Evolutionary conservation across 1,284 basidiomycete species (phyloP).

Genomic region (Nidula niveotomentosa): DNA sequence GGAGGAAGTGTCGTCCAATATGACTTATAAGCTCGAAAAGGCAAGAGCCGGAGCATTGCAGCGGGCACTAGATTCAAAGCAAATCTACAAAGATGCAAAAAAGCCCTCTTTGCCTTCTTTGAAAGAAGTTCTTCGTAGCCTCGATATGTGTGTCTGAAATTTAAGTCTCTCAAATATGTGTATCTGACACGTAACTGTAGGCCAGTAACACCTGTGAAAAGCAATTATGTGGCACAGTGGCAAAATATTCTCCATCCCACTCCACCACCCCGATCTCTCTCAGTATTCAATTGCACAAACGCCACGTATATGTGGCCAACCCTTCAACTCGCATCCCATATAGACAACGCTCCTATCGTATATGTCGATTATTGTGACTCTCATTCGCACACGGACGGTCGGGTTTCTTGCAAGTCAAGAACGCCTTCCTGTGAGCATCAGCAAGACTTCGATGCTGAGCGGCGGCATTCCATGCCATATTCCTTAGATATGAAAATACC

Average conservation of each 20-base stretch:
- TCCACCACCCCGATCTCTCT: constrained; percentile 15
- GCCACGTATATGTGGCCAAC: constrained; percentile 37
- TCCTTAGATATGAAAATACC: too few species aligned
- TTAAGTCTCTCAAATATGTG: not conserved
- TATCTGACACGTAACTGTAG: not conserved
- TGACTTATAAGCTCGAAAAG: too few species aligned
- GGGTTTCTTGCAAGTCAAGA: not conserved
- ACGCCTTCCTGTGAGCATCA: not conserved
- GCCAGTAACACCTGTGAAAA: not conserved
- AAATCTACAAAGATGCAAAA: not conserved
- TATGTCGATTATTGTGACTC: constrained; percentile 12
- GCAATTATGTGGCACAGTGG: not conserved
- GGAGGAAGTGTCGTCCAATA: too few species aligned
- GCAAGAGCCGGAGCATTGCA: not conserved
- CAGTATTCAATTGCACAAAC: constrained; percentile 28
- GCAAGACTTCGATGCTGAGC: too few species aligned
- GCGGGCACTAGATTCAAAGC: not conserved
- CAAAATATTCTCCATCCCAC: constrained; percentile 2
- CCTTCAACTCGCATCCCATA: constrained; percentile 27
- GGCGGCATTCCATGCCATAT: too few species aligned
- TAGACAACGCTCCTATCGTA: constrained; percentile 15
- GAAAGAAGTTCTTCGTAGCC: constrained; percentile 5
- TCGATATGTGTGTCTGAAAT: not conserved
- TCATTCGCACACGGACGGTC: not conserved
- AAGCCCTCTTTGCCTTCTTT: constrained; percentile 7